Evolutionary conservation across 2,329 filamentous ascomycete genomes (phyloP).

Genomic region (Septoria linicola): DNA sequence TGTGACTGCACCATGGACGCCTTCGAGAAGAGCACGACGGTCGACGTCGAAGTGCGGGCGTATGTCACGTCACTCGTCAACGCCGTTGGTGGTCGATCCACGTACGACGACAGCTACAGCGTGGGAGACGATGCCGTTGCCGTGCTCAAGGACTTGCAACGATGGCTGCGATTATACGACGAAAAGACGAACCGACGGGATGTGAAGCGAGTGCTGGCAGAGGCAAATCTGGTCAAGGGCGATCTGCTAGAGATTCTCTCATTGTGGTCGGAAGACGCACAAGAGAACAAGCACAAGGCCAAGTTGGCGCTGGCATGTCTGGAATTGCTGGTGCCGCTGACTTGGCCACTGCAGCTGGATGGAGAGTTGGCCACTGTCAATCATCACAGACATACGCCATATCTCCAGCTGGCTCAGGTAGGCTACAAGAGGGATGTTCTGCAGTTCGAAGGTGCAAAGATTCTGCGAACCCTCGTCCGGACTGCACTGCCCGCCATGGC

Average conservation of each 20-base stretch:
- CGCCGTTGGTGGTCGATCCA: conserved; percentile 59
- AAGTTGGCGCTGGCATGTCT: conserved; percentile 81
- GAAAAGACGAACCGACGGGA: conserved; percentile 92
- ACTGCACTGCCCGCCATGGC: conserved; percentile 85
- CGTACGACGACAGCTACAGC: conserved; percentile 59
- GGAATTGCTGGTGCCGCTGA: conserved; percentile 87
- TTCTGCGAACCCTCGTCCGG: conserved; percentile 78
- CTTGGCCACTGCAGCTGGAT: conserved; percentile 85
- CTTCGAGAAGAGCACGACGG: conserved; percentile 40
- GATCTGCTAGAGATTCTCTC: conserved; percentile 89
- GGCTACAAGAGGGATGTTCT: conserved; percentile 87
- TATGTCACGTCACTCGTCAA: conserved; percentile 92
- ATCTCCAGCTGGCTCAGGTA: conserved; percentile 82
- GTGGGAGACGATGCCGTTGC: conserved; percentile 91
- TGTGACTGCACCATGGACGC: conserved; percentile 17
- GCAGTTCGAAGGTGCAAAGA: conserved; percentile 72
- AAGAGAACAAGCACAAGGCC: conserved; percentile 71
- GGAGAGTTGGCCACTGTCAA: conserved; percentile 83
- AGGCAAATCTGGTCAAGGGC: conserved; percentile 86
- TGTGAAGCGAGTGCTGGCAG: conserved; percentile 86
- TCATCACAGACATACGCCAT: conserved; percentile 86
- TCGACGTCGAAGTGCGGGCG: conserved; percentile 89
- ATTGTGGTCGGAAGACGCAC: conserved; percentile 71
- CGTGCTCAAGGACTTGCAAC: conserved; percentile 87
- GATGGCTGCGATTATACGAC: conserved; percentile 77